Evolutionary conservation across 2,329 filamentous ascomycete species (phyloP), one percentile per base, ranked within the genome.

Genomic region (Talaromyces sp.): DNA sequence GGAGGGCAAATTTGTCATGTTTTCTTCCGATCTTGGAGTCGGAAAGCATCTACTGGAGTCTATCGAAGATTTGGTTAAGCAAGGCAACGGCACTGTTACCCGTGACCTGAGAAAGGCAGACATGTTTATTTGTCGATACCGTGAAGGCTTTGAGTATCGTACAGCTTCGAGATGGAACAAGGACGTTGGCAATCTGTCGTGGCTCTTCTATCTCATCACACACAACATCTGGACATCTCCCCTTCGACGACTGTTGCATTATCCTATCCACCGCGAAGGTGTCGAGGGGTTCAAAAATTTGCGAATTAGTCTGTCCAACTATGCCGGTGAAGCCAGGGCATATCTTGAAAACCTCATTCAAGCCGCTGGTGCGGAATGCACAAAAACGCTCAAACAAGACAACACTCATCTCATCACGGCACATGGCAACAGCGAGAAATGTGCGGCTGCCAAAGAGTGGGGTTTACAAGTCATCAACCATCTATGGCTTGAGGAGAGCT

Each of bases 371-470:
- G 93, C 91, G 8, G 88, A 90, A 65, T 98, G 92, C 72, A 99
- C 95, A 33, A 96, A 96, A 78, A 96, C 92, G 0, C 90, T 99
- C 86, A 96, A 92, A 75, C 86, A 90, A 67, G 92, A 97, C 66
- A 98, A 99, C 74, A 98, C 93, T 0, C 95, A 99, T 77, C 84
- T 99, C 0, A 89, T 99, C 70, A 96, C 93, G 0, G 95, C 95
- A 4, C 90, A 96, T 69, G 87, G 88, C 63, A 86, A 87, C 62
- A 96, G 93, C 71, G 95, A 98, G 72, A 99, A 99, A 76, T 97
- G 91, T 74, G 88, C 89, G 40, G 95, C 95, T 1, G 95, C 95
- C 0, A 85, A 86, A 65, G 95, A 98, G 77, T 99, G 95, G 95
- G 89, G 89, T 60, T 88, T 98, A 61, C 81, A 92, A 62, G 89